phyloP scores from a whole-genome alignment of 805 yeast genomes.

The Candida namnaoensis region DNA sequence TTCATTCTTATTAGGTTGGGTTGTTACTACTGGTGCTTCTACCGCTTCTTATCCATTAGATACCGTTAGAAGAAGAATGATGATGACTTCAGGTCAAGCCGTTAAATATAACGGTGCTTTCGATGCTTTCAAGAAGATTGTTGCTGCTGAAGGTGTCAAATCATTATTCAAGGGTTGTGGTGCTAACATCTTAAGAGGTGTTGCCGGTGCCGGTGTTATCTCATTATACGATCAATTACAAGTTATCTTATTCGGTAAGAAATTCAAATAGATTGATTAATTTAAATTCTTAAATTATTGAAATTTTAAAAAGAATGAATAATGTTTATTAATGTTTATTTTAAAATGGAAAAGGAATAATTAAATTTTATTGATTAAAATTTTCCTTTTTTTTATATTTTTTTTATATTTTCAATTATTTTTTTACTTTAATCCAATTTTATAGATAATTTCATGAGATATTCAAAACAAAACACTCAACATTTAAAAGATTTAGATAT shows the following conservation, averaged over 20 bases:
- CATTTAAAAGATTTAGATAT: too few relatives aligned
- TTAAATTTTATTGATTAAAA: too few relatives aligned
- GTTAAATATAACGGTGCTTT: constrained; percentile 93
- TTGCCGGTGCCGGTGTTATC: constrained; percentile 99
- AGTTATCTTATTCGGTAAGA: constrained; percentile 91
- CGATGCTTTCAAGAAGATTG: constrained; percentile 86
- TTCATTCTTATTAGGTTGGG: constrained; percentile 95
- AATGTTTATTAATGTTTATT: too few relatives aligned
- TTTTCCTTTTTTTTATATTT: constrained; percentile 2
- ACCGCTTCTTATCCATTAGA: constrained; percentile 99
- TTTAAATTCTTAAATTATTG: too few relatives aligned
- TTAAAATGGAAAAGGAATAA: too few relatives aligned
- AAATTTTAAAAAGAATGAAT: too few relatives aligned
- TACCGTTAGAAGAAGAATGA: constrained; percentile 99
- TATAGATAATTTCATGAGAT: too few relatives aligned
- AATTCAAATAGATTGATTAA: constrained; percentile 53
- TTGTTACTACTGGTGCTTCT: constrained; percentile 97
- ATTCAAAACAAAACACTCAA: too few relatives aligned
- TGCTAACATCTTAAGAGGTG: constrained; percentile 99
- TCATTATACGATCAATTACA: constrained; percentile 97
- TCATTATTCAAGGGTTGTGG: constrained; percentile 99
- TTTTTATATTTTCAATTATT: constrained; percentile 9
- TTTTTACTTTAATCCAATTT: constrained; percentile 7
- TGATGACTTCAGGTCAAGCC: constrained; percentile 99
- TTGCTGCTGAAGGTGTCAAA: constrained; percentile 89